phyloP scores from a whole-genome alignment of 139 green algal genomes.

The Closterium sp. region DNA sequence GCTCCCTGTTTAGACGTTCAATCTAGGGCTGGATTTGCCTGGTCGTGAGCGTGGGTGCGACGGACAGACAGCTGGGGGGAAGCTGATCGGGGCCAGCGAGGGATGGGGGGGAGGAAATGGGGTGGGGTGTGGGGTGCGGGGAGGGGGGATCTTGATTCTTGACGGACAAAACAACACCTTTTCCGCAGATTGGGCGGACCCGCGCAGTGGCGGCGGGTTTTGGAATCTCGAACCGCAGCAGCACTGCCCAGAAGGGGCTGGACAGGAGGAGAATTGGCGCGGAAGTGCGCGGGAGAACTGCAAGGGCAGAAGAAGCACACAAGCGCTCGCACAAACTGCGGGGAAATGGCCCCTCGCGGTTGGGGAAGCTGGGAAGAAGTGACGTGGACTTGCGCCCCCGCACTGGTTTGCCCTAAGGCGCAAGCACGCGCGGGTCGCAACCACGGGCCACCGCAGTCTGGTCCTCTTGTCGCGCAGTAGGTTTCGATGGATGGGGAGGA shows the following conservation, averaged over 20 bases:
- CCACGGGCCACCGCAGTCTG: background rate
- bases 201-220: background rate
- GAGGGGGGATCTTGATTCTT: no score
- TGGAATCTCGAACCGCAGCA: background rate
- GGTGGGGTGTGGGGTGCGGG: no score
- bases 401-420: no score
- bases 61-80: no score
- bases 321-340: background rate
- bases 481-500: background rate
- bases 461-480: background rate
- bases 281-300: background rate
- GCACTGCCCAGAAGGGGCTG: background rate
- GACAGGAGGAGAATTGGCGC: background rate
- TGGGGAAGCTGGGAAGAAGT: background rate
- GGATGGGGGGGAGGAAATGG: background rate
- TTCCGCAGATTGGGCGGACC: background rate
- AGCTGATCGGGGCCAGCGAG: no score
- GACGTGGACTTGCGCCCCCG: background rate
- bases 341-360: background rate
- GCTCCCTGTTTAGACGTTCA: background rate
- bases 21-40: background rate
- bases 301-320: background rate
- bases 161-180: no score
- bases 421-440: no score
- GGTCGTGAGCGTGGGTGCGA: no score